These are phyloP conservation scores for Cyberlindnera lachancei DNA, from an alignment of 805 yeast species.

Conservation along the genomic window DNA sequence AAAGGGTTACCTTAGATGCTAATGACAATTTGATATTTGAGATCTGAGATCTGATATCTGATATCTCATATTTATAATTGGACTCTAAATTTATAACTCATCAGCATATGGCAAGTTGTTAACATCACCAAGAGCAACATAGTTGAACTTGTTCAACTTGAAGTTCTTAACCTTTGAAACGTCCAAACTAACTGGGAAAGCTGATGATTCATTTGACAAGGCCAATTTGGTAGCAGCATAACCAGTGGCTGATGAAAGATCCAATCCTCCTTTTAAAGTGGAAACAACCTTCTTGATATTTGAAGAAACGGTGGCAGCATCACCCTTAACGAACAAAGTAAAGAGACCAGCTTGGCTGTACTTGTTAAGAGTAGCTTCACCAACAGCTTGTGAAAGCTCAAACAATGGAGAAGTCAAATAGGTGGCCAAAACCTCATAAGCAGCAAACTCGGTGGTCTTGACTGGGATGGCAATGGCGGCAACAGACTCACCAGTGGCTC, in stretches of 20 bases:
- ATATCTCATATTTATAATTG: too few species aligned
- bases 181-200: constrained; percentile 28
- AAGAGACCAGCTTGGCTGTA: constrained; percentile 81
- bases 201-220: constrained; percentile 32
- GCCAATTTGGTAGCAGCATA: constrained; percentile 39
- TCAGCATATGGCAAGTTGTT: constrained; percentile 81
- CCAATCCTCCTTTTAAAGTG: constrained; percentile 42
- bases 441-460: constrained; percentile 51
- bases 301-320: constrained; percentile 49
- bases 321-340: constrained; percentile 57
- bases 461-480: constrained; percentile 82
- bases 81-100: constrained; percentile 59
- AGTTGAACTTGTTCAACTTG: constrained; percentile 61
- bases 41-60: too few species aligned
- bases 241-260: constrained; percentile 52
- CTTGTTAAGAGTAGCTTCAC: constrained; percentile 46
- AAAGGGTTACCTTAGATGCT: too few species aligned
- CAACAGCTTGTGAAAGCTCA: constrained; percentile 42
- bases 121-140: constrained; percentile 86
- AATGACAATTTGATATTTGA: too few species aligned
- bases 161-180: constrained; percentile 32
- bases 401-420: constrained; percentile 56
- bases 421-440: constrained; percentile 64
- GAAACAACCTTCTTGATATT: constrained; percentile 56
- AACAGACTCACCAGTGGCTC: constrained; percentile 56